A percentile compares a stretch with the other conserved stretches of the same genome.
phyloP scores from a whole-genome alignment of 1,284 basidiomycete genomes.

The Moesziomyces globuligerus region DNA sequence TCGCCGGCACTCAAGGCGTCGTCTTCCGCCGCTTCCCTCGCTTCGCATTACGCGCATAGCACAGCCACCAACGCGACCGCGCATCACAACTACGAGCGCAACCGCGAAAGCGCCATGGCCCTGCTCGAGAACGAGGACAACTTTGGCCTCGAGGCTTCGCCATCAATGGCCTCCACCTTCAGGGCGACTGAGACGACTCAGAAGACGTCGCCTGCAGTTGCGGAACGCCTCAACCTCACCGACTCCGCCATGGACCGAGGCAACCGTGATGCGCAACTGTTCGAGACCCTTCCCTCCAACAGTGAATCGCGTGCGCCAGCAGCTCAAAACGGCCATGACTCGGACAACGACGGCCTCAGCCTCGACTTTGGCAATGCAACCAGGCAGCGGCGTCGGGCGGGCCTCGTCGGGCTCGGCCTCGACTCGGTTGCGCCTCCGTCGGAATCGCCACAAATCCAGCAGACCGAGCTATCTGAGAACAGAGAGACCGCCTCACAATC shows the following conservation, averaged over 20 bases:
- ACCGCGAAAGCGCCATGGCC: constrained; percentile 38
- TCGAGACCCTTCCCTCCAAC: neutral
- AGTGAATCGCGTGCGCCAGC: constrained; percentile 1
- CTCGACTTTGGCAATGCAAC: constrained; percentile 17
- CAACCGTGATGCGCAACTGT: too few relatives aligned
- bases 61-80: constrained; percentile 25
- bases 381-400: constrained; percentile 24
- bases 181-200: too few relatives aligned
- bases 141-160: constrained; percentile 25
- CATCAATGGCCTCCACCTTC: constrained; percentile 5
- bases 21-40: constrained; percentile 26
- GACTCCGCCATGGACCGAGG: too few relatives aligned
- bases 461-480: neutral
- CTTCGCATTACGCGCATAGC: constrained; percentile 35
- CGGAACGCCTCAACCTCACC: too few relatives aligned
- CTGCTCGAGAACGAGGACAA: constrained; percentile 40
- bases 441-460: neutral
- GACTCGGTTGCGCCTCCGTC: constrained; percentile 12
- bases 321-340: constrained; percentile 2
- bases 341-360: constrained; percentile 13
- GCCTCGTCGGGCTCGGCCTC: constrained; percentile 29
- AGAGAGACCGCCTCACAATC: constrained; percentile 1
- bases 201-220: too few relatives aligned
- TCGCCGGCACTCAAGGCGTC: constrained; percentile 29
- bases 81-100: constrained; percentile 25